Conservation (phyloP, 2,329 filamentous ascomycete species). For the Calcarisporium arbuscula region DNA sequence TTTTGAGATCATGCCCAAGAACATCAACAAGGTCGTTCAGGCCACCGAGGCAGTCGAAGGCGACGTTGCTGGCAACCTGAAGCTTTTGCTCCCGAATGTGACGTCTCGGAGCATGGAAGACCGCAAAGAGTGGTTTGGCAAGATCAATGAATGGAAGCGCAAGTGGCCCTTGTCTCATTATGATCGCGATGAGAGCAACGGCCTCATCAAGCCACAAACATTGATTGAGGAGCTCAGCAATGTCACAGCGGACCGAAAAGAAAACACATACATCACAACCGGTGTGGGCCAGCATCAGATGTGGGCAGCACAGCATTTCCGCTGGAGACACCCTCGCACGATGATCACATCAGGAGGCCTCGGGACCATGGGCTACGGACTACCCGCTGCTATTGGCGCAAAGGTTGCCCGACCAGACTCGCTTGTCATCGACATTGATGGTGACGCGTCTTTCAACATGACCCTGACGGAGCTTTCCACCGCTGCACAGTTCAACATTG, state of each 20-base stretch:
- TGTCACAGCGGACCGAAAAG: conserved; percentile 71
- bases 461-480: conserved; percentile 92
- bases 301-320: conserved; percentile 97
- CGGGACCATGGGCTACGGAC: conserved; percentile 81
- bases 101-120: conserved; percentile 54
- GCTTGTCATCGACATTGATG: conserved; percentile 91
- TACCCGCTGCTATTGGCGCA: conserved; percentile 90
- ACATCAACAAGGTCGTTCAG: conserved; percentile 99
- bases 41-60: conserved; percentile 93
- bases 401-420: conserved; percentile 75
- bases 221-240: conserved; percentile 87
- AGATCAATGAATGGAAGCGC: conserved; percentile 87
- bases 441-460: conserved; percentile 99
- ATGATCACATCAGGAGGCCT: conserved; percentile 97
- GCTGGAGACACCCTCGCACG: conserved; percentile 83
- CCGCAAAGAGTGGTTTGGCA: conserved; percentile 78
- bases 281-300: conserved; percentile 98
- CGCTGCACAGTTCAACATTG: conserved; percentile 92
- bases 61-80: conserved; percentile 77
- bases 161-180: conserved; percentile 82
- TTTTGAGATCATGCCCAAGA: conserved; percentile 99
- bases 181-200: conserved; percentile 68
- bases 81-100: conserved; percentile 66
- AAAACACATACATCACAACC: conserved; percentile 81
- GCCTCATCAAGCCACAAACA: conserved; percentile 89